Conservation (phyloP, 225 moss, liverwort and hornwort genomes). For the Neckera pumila region DNA sequence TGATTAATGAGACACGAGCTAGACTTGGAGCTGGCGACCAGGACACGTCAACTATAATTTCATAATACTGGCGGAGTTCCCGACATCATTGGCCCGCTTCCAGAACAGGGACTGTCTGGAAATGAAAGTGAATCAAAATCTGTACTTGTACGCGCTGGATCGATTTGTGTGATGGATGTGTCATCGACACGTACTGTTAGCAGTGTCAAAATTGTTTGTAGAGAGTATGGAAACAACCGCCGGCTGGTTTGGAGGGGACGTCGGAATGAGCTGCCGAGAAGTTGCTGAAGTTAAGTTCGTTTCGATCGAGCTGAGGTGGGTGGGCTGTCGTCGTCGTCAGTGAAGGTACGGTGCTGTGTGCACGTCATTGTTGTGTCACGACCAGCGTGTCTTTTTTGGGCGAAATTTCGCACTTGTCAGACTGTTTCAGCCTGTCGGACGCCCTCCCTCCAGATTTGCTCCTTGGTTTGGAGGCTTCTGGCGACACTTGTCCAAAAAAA, state of each 20-base stretch:
- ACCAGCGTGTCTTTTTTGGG: too few relatives aligned
- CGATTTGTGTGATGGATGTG: background rate
- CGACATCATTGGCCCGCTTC: background rate
- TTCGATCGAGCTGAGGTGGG: background rate
- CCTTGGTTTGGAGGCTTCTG: too few relatives aligned
- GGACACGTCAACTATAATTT: background rate
- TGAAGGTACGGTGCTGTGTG: background rate
- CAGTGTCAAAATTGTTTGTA: background rate
- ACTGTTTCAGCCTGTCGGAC: too few relatives aligned
- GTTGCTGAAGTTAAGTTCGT: background rate
- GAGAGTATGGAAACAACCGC: background rate
- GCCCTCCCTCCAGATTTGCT: too few relatives aligned
- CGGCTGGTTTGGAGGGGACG: background rate
- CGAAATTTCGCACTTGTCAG: too few relatives aligned
- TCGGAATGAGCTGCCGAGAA: background rate
- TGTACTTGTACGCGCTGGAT: background rate
- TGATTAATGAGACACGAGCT: background rate
- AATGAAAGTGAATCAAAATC: background rate
- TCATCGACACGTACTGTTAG: background rate
- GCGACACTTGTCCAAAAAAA: too few relatives aligned
- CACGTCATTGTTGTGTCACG: background rate
- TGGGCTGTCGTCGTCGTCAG: background rate
- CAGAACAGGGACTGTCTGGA: background rate
- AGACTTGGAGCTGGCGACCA: background rate
- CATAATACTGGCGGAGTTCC: too few relatives aligned